These are phyloP conservation scores for Aspergillus luchuensis DNA, from an alignment of 2,329 filamentous ascomycete genomes.

Conservation along the genomic window DNA sequence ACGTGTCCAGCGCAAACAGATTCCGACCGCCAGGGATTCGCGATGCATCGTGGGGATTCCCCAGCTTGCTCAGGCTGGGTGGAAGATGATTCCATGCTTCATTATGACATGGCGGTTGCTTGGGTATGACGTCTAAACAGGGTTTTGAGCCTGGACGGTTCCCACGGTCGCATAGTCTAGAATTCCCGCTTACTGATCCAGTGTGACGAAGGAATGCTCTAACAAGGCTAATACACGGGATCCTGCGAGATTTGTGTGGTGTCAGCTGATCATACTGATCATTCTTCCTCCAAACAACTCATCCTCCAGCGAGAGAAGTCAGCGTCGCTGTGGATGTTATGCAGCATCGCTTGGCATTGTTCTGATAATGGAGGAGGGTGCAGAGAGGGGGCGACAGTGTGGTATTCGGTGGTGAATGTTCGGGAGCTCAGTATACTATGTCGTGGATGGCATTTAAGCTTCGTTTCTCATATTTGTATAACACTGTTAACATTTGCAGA, in stretches of 20 bases:
- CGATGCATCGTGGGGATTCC: neutral
- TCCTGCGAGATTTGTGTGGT: neutral
- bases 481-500: neutral
- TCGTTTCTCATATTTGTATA: neutral
- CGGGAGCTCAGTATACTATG: neutral
- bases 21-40: neutral
- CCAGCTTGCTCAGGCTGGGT: neutral
- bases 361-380: neutral
- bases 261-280: neutral
- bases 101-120: neutral
- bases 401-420: neutral
- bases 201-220: neutral
- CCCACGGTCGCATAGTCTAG: neutral
- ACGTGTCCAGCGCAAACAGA: neutral
- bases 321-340: neutral
- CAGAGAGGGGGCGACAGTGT: neutral
- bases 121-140: neutral
- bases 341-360: neutral
- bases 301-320: neutral
- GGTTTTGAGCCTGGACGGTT: neutral
- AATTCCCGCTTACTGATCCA: neutral
- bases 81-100: neutral
- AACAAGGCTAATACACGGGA: neutral
- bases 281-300: neutral
- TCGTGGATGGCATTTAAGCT: neutral